Conservation (phyloP, 2,329 filamentous ascomycete genomes). For the Aspergillus sp. region DNA sequence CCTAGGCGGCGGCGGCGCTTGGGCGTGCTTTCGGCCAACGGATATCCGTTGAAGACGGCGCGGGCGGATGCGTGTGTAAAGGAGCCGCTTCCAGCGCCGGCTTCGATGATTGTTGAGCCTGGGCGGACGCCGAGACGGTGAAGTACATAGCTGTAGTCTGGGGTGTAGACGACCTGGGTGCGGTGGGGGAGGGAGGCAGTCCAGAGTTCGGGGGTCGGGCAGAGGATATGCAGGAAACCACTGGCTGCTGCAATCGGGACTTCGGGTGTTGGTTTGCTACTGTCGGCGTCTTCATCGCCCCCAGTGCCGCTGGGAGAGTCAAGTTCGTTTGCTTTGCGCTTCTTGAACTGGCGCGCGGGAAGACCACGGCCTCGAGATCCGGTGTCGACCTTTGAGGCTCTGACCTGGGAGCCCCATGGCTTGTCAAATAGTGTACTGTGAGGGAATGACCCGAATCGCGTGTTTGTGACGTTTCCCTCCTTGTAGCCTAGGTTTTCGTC, state of each 20-base stretch:
- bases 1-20: slow-evolving; percentile 31
- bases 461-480: slow-evolving; percentile 81
- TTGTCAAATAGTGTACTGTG: slow-evolving; percentile 74
- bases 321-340: slow-evolving; percentile 48
- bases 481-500: slow-evolving; percentile 69
- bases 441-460: slow-evolving; percentile 87
- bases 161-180: slow-evolving; percentile 55
- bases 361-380: slow-evolving; percentile 79
- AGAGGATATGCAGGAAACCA: slow-evolving; percentile 50
- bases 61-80: slow-evolving; percentile 53
- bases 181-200: slow-evolving; percentile 52
- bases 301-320: slow-evolving; percentile 30
- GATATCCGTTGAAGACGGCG: slow-evolving; percentile 50
- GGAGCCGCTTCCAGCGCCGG: slow-evolving; percentile 53
- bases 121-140: slow-evolving; percentile 49
- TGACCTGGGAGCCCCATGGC: slow-evolving; percentile 89
- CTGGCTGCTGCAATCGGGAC: slow-evolving; percentile 41
- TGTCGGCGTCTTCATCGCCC: slow-evolving; percentile 18
- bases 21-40: slow-evolving; percentile 20
- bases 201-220: slow-evolving; percentile 52
- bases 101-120: slow-evolving; percentile 49
- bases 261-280: slow-evolving; percentile 15
- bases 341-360: slow-evolving; percentile 58
- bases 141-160: slow-evolving; percentile 54
- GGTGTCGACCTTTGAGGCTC: slow-evolving; percentile 86